Base-by-base conservation (phyloP, 768 basidiomycete genomes). In the Rhizopogon roseolus region DNA sequence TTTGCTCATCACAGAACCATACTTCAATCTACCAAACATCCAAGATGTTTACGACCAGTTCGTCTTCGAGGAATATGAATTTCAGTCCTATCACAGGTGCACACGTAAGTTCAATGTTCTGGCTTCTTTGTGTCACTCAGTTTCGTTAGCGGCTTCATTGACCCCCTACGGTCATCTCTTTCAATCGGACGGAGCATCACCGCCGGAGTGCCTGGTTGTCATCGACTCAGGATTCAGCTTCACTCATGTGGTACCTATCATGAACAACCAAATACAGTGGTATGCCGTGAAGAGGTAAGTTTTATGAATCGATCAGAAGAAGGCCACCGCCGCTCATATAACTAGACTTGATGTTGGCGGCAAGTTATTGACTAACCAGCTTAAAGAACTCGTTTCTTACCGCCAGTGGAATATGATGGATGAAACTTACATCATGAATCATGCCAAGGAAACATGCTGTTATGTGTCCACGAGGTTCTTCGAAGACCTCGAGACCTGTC, bases 351-450 rank as follows among this genome's bases (percentile, higher is more conserved):
- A 97, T 64, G 86, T 97, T 16, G 95, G 96, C 49, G 96, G 95
- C 44, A 97, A 98, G 72, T 79, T 98, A 9, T 70, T 98, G 54
- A 98, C 95, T 25, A 98, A 98, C 70, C 90, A 96, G 49, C 80
- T 98, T 22, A 97, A 97, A 65, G 91, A 95, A 64, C 78, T 95
- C 42, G 82, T 95, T 5, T 96, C 93, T 11, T 98, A 90, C 68
- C 85, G 96, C 41, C 95, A 98, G 65, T 98, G 92, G 90, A 92
- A 98, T 68, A 93, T 98, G 90, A 94, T 95, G 86, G 93, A 97
- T 63, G 88, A 98, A 68, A 95, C 93, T 2, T 83, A 88, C 67
- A 89, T 98, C 65, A 86, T 97, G 76, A 94, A 96, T 72, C 81
- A 88, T 62, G 88, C 93, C 62, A 94, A 96, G 69, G 93, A 98